Percentiles rank a stretch among this genome's conserved stretches.
Conservation (phyloP, 768 basidiomycete species). For the Lentinus brumalis region DNA sequence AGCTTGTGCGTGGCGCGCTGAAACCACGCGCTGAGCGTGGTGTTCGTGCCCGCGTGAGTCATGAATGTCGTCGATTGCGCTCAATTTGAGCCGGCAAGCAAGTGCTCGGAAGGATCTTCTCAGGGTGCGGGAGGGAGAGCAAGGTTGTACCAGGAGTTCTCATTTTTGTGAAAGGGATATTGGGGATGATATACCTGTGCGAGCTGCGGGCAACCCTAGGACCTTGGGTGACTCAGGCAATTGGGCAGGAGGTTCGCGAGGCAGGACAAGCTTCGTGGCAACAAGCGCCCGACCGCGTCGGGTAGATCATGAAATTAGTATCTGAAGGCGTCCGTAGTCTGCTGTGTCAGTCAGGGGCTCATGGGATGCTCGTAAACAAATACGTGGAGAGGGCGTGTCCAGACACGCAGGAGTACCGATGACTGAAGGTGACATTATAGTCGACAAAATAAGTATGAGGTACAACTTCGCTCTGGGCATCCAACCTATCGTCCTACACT, state of each 20-base stretch:
- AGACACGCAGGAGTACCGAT: not conserved
- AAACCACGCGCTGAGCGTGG: slow-evolving; percentile 14
- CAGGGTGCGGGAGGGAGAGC: too few species aligned
- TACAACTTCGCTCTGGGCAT: slow-evolving; percentile 19
- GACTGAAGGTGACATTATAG: slow-evolving; percentile 13
- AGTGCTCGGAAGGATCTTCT: too few species aligned
- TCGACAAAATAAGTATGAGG: slow-evolving; percentile 24
- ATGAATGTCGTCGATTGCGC: not conserved
- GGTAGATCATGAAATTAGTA: not conserved
- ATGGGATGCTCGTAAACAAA: not conserved
- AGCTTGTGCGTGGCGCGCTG: slow-evolving; percentile 9
- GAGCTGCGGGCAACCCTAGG: too few species aligned
- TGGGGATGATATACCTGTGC: too few species aligned
- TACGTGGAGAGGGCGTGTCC: not conserved
- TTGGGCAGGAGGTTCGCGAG: too few species aligned
- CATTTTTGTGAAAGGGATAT: too few species aligned
- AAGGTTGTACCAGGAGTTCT: too few species aligned
- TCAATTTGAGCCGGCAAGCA: too few species aligned
- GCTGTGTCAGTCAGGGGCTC: too few species aligned
- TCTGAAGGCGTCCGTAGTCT: not conserved
- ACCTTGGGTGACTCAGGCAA: too few species aligned
- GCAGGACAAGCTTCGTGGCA: too few species aligned
- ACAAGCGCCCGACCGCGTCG: not conserved
- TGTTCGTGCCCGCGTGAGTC: not conserved
- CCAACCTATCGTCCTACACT: slow-evolving; percentile 14